These are phyloP conservation scores for Flaveria ramosissima DNA, from an alignment of 129 eudicot species.

Conservation along the genomic window DNA sequence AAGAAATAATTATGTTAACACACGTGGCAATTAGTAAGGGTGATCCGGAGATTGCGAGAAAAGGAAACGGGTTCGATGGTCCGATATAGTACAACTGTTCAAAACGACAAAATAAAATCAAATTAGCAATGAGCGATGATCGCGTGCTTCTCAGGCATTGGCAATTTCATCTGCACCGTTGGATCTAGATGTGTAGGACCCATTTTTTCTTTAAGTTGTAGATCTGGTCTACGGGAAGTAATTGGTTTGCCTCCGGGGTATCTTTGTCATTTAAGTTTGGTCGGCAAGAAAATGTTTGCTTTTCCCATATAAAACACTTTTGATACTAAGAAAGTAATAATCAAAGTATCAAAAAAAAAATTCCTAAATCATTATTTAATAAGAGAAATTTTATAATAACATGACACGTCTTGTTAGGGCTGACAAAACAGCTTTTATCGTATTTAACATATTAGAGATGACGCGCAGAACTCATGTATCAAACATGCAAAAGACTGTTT, in stretches of 20 bases:
- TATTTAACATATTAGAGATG: no score
- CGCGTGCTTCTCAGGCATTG: conserved; percentile 15
- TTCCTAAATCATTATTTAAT: background rate
- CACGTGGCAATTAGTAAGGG: conserved; percentile 49
- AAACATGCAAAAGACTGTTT: no score
- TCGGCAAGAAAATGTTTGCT: conserved; percentile 18
- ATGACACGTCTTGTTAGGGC: no score
- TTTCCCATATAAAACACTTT: background rate
- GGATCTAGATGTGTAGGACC: conserved; percentile 9
- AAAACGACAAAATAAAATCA: conserved; percentile 42
- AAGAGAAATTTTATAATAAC: background rate
- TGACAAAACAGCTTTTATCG: no score
- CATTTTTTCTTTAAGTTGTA: background rate
- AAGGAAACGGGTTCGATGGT: conserved; percentile 39
- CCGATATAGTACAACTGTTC: conserved; percentile 40
- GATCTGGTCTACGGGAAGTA: conserved; percentile 24
- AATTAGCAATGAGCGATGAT: conserved; percentile 16
- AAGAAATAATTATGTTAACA: conserved; percentile 28
- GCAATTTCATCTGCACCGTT: conserved; percentile 15
- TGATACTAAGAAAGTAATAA: background rate
- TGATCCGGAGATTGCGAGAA: conserved; percentile 63
- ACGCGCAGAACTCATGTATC: no score
- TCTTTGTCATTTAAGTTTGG: conserved; percentile 8
- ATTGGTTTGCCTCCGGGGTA: background rate
- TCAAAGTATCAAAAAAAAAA: background rate